Evolutionary conservation across 2,329 filamentous ascomycete species (phyloP).

Genomic region (Colletotrichum eleusines): DNA sequence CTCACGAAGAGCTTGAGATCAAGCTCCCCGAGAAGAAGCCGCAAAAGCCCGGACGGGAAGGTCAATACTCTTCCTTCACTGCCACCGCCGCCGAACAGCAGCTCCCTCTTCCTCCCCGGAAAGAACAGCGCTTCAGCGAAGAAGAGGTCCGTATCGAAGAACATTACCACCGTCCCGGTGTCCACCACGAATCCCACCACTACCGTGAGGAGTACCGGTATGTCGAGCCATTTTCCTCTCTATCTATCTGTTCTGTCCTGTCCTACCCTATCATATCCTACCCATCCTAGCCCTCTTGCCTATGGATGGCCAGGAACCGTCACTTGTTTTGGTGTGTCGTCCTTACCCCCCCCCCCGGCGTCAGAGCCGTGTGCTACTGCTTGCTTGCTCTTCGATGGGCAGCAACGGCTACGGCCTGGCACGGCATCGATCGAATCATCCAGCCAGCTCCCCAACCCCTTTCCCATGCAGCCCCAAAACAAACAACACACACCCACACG

Average conservation of each 20-base stretch:
- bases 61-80: conserved; percentile 84
- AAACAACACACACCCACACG: conserved; percentile 34
- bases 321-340: neutral
- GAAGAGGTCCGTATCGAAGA: conserved; percentile 89
- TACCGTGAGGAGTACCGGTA: conserved; percentile 66
- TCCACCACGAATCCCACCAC: conserved; percentile 64
- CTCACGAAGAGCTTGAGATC: conserved; percentile 91
- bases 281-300: neutral
- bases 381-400: neutral
- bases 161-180: conserved; percentile 78
- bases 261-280: neutral
- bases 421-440: conserved; percentile 20
- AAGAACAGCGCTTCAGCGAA: conserved; percentile 75
- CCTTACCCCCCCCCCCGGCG: neutral
- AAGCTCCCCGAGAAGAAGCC: conserved; percentile 65
- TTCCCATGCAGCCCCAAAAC: conserved; percentile 28
- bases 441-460: conserved; percentile 19
- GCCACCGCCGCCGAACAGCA: conserved; percentile 64
- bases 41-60: conserved; percentile 96
- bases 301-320: conserved; percentile 3
- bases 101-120: conserved; percentile 65
- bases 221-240: conserved; percentile 48
- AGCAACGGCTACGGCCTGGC: neutral
- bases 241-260: conserved; percentile 28
- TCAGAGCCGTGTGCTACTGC: neutral